Base-by-base conservation (phyloP, 306 rosid species). In the Trifolium fragiferum region DNA sequence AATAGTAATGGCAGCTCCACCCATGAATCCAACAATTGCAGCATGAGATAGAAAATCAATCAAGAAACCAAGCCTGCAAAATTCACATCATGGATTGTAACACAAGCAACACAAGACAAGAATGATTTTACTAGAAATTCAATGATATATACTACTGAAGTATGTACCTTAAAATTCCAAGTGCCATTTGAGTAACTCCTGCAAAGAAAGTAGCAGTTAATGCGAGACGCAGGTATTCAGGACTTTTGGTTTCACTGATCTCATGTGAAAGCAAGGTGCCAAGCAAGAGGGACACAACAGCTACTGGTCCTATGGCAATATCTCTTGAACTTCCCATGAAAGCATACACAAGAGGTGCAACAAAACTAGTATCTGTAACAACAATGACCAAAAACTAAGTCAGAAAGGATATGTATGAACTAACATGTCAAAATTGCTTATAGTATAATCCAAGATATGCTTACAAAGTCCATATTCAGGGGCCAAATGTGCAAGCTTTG, bases 21-120 rank as follows among this genome's bases (percentile, higher is more conserved):
- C 93, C 97, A 93, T 91, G 85, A 93, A 93, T 27, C 98, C 97
- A 66, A 91, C 90, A 60, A 93, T 89, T 41, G 96, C 94, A 73
- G 97, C 98, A 47, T 89, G 97, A 54, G 97, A 93, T 10, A 93
- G 85, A 75, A 88, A 93, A 64, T 93, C 98, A 58, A 89, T 83
- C 83, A 93, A 76, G 88, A 93, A 91, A 68, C 98, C 98, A 59
- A 93, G 82, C 76, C 98, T 92, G 87, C n/a, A 82, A n/a, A 61
- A 16, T 15, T 38, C 19, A 76, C 40, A 3, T 9, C 27, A 43
- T 6, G 15, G 44, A 47, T 18, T 37, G 2, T 55, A 15, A 15
- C 20, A 13, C 9, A 55, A 38, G n/a, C 51, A 32, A 66, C 78
- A 6, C 40, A 70, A 27, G 47, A 40, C 25, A 19, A 27, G 72